A percentile compares a stretch with the other conserved stretches of the same genome.
These are phyloP conservation scores for Malus hybrid DNA, from an alignment of 331 rosid species.

Conservation along the genomic window DNA sequence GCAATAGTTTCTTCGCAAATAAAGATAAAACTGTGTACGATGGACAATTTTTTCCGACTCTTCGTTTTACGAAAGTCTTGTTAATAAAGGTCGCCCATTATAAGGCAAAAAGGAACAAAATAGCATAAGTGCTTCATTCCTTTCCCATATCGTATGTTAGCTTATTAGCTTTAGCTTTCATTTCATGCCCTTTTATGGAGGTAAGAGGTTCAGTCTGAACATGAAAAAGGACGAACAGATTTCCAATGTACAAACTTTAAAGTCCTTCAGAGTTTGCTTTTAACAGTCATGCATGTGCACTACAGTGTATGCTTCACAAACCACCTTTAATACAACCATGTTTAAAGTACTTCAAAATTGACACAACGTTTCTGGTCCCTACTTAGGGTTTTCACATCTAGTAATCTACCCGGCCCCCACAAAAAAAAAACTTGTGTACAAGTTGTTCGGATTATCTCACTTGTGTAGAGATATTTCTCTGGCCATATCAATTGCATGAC, in stretches of 20 bases:
- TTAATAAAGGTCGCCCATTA: too few relatives aligned
- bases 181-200: background rate
- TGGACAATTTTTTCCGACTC: too few relatives aligned
- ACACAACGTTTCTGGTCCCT: background rate
- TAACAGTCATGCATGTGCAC: background rate
- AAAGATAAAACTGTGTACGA: too few relatives aligned
- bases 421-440: background rate
- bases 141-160: background rate
- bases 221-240: background rate
- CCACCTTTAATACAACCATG: background rate
- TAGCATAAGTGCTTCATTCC: background rate
- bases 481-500: background rate
- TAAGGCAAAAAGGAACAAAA: background rate
- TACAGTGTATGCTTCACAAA: background rate
- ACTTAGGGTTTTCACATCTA: background rate
- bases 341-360: background rate
- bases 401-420: background rate
- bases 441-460: background rate
- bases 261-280: background rate
- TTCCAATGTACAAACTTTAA: background rate
- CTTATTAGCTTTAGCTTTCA: background rate
- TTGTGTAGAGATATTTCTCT: background rate
- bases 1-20: too few relatives aligned
- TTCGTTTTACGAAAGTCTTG: too few relatives aligned
- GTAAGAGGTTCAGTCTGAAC: constrained; percentile 5